A percentile compares a stretch with the other conserved stretches of the same genome.
These are phyloP conservation scores for Aureobasidium vineae DNA, from an alignment of 2,329 filamentous ascomycete genomes.

Conservation along the genomic window DNA sequence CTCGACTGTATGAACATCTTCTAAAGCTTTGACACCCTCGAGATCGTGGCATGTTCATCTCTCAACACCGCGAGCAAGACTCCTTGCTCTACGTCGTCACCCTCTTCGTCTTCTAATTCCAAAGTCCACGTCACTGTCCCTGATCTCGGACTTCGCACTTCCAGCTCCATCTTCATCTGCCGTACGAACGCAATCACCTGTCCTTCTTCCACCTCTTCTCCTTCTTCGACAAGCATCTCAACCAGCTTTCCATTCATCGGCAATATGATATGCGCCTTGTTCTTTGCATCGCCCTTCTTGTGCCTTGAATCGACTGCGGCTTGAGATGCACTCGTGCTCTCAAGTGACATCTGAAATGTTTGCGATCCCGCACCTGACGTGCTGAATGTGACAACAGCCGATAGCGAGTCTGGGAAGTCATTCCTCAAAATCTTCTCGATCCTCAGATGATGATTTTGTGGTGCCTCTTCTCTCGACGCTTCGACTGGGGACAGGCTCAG, in stretches of 20 bases:
- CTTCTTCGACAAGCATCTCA: conserved; percentile 57
- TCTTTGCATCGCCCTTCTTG: conserved; percentile 50
- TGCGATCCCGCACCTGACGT: conserved; percentile 35
- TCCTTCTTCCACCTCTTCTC: conserved; percentile 51
- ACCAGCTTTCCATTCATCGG: conserved; percentile 60
- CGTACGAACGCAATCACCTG: conserved; percentile 59
- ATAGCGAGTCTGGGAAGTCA: conserved; percentile 57
- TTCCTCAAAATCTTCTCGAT: conserved; percentile 57
- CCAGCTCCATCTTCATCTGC: conserved; percentile 71
- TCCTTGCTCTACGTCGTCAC: conserved; percentile 49
- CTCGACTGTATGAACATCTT: not conserved
- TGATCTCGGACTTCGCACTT: conserved; percentile 52
- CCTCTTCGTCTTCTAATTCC: conserved; percentile 56
- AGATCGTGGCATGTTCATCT: not conserved
- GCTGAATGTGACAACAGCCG: conserved; percentile 54
- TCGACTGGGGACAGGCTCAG: conserved; percentile 44
- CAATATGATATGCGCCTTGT: conserved; percentile 55
- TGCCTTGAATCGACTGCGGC: conserved; percentile 45
- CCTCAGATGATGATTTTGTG: conserved; percentile 52
- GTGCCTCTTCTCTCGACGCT: not conserved
- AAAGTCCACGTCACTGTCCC: conserved; percentile 54
- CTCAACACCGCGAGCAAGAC: not conserved
- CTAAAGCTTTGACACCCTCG: not conserved
- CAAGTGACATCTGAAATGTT: conserved; percentile 44
- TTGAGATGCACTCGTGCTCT: conserved; percentile 45